Base-by-base conservation (phyloP, 345 rosid species). In the Sisymbrium irio region DNA sequence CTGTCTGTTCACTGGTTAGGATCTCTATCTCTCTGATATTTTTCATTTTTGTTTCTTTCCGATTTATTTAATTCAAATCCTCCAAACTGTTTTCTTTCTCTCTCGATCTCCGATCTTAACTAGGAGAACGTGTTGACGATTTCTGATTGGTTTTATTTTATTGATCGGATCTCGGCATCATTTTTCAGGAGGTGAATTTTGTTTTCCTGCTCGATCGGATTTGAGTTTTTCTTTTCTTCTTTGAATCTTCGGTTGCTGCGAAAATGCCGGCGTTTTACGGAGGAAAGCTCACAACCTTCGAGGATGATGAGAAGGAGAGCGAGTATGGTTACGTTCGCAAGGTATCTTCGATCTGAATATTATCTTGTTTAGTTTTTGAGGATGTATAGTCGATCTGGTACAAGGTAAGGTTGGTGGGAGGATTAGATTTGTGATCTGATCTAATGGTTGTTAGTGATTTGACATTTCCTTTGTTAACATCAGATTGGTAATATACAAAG, bases 261-360 rank as follows among this genome's bases (percentile, higher is more conserved):
- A 76, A 83, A 81, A 96, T 96, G 99, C 88, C 95, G 74, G 78
- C 98, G 19, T 87, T 80, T 40, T 89, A 96, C 79, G 97, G 89
- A 82, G 88, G 87, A 40, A 86, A 93, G 53, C 76, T 92, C 75
- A 96, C 99, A 12, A 89, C 99, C 15, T 96, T 92, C 65, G 97
- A 96, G 80, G 99, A 96, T 66, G 78, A 88, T 14, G 98, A 92
- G 87, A 92, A 90, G 81, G 99, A 90, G 87, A 92, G 98, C 82
- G 97, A 96, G 89, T 92, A 90, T 77, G 99, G 99, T 54, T 92
- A 92, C 75, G 93, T 92, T 72, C 99, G 97, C 62, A 92, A 96
- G 99, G 98, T 90, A 71, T 40, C 44, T 5, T 72, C 77, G 80
- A 71, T 65, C 80, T 77, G 40, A 9, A 9, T 71, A 0, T 41